Evolutionary conservation across 257 asterid species (phyloP).

Genomic region (Lithospermum erythrorhizon): DNA sequence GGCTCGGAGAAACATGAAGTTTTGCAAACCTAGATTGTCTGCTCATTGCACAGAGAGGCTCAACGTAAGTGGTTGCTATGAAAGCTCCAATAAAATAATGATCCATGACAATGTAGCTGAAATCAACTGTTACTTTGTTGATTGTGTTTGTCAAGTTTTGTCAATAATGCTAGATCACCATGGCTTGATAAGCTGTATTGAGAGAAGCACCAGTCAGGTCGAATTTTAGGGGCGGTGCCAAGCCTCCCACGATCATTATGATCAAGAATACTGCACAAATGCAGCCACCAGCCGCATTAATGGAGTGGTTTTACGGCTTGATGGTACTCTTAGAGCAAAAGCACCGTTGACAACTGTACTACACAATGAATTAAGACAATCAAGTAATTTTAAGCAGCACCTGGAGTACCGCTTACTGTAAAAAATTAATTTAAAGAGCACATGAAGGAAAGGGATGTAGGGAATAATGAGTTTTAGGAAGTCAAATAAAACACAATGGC

Average conservation of each 20-base stretch:
- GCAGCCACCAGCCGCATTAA: constrained; percentile 74
- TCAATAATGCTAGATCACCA: constrained; percentile 64
- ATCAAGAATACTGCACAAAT: constrained; percentile 74
- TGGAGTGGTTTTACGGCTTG: constrained; percentile 33
- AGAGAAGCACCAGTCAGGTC: constrained; percentile 57
- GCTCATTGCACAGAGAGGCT: constrained; percentile 44
- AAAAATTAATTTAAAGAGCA: too few relatives aligned
- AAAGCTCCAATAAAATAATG: constrained; percentile 37
- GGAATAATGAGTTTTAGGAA: not conserved
- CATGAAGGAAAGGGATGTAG: not conserved
- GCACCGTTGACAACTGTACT: not conserved
- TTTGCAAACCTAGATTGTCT: constrained; percentile 41
- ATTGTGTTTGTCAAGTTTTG: constrained; percentile 82
- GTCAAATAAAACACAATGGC: not conserved
- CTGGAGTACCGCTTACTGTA: not conserved
- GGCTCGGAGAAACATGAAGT: constrained; percentile 64
- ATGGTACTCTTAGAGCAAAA: constrained; percentile 7
- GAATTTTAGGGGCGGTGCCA: constrained; percentile 61
- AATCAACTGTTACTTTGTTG: constrained; percentile 65
- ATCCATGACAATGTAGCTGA: constrained; percentile 45
- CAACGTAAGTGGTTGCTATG: constrained; percentile 49
- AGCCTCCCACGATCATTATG: constrained; percentile 55
- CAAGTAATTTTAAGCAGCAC: not conserved
- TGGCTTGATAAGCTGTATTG: constrained; percentile 90
- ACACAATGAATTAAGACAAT: not conserved